Base-by-base conservation (phyloP, 73 alveolate species). In the Uronychia setigera region DNA sequence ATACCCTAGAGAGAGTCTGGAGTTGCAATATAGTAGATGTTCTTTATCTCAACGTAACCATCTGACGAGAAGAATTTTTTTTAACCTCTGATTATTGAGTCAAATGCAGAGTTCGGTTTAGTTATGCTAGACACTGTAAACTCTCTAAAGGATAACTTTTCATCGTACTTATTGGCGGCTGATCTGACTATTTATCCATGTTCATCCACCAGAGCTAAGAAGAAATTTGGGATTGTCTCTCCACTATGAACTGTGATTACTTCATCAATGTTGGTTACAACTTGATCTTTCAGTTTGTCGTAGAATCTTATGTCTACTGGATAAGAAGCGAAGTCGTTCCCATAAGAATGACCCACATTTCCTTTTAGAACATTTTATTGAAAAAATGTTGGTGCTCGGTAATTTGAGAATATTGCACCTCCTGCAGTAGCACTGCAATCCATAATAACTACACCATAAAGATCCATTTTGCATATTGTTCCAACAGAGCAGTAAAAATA, bases 401-500 rank as follows among this genome's bases (percentile, higher is more conserved):
- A 78, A 35, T 78, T 58, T 75, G 76, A 78, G 26, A 25, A 32
- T 32, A 78, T 33, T 1, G 76, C 84, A 26, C 84, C 84, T 25
- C 84, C 84, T 9, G 75, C 30, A 33, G 9, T 33, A 25, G 58
- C 84, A 11, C 67, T 46, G 19, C 67, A 46, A n/a, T n/a, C n/a
- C n/a, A n/a, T n/a, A n/a, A n/a, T n/a, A n/a, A n/a, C n/a, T n/a
- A n/a, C n/a, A n/a, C n/a, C n/a, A n/a, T n/a, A n/a, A n/a, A n/a
- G n/a, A n/a, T n/a, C n/a, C n/a, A n/a, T n/a, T n/a, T n/a, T n/a
- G n/a, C n/a, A n/a, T n/a, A n/a, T n/a, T n/a, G n/a, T n/a, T n/a
- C n/a, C n/a, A n/a, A n/a, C n/a, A n/a, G n/a, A n/a, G n/a, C n/a
- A n/a, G n/a, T n/a, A n/a, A n/a, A n/a, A n/a, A n/a, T n/a, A n/a